Conservation (phyloP, 352 stramenopile genomes). For the Pythium myriotylum region DNA sequence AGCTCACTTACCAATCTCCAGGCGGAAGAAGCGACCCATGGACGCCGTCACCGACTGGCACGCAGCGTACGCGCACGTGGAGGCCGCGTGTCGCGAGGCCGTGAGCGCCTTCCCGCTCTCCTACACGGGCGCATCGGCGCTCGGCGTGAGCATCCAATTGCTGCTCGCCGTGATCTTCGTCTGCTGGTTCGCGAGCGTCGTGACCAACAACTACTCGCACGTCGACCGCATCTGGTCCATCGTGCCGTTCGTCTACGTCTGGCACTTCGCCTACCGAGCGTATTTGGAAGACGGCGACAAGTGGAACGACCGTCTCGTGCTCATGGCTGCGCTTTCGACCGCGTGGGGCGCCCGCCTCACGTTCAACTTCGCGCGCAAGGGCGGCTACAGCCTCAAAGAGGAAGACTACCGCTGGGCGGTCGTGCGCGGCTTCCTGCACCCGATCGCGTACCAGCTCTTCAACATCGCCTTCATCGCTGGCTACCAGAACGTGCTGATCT, state of each 20-base stretch:
- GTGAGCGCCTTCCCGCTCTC: slow-evolving; percentile 38
- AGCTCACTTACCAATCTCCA: slow-evolving; percentile 11
- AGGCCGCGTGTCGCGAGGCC: slow-evolving; percentile 37
- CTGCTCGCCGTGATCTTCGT: slow-evolving; percentile 42
- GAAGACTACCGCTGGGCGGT: slow-evolving; percentile 94
- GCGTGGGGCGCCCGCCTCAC: slow-evolving; percentile 88
- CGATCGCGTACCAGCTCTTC: slow-evolving; percentile 86
- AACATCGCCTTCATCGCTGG: slow-evolving; percentile 91
- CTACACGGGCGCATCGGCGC: slow-evolving; percentile 38
- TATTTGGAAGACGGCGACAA: slow-evolving; percentile 52
- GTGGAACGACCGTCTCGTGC: slow-evolving; percentile 58
- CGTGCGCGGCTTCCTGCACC: slow-evolving; percentile 80
- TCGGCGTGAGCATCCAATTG: slow-evolving; percentile 51
- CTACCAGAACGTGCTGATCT: slow-evolving; percentile 89
- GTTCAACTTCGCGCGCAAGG: slow-evolving; percentile 92
- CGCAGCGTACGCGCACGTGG: slow-evolving; percentile 32
- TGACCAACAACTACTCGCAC: slow-evolving; percentile 91
- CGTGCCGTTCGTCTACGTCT: slow-evolving; percentile 85
- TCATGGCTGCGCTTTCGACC: slow-evolving; percentile 85
- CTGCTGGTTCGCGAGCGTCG: slow-evolving; percentile 63
- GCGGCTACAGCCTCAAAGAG: slow-evolving; percentile 88
- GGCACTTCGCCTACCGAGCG: slow-evolving; percentile 71
- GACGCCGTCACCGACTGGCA: slow-evolving; percentile 37
- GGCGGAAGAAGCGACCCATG: not conserved
- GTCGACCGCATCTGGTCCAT: slow-evolving; percentile 94